Evolutionary conservation across 192 early-diverging fungal genomes (phyloP).

Genomic region (Coemansia sp.): DNA sequence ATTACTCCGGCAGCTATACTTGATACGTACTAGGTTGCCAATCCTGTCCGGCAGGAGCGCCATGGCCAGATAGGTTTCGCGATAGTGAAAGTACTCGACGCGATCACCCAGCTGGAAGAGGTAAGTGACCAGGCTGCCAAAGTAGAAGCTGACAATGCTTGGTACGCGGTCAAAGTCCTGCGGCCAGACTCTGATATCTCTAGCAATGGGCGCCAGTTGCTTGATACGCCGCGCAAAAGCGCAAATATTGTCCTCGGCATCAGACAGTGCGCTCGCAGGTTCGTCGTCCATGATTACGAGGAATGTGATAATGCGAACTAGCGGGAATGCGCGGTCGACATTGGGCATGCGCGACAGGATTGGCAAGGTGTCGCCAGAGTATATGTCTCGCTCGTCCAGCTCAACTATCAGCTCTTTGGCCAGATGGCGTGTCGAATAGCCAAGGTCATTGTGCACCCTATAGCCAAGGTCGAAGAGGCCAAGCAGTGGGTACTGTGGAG

Average conservation of each 20-base stretch:
- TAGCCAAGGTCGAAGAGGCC: background rate
- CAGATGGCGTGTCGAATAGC: background rate
- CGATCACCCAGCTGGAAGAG: background rate
- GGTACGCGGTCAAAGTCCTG: background rate
- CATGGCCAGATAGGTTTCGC: background rate
- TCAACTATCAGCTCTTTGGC: background rate
- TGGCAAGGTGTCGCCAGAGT: background rate
- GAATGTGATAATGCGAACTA: background rate
- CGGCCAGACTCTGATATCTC: background rate
- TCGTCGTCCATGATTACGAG: background rate
- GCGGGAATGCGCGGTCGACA: background rate
- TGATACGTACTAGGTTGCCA: background rate
- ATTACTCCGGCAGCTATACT: background rate
- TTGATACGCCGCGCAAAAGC: background rate
- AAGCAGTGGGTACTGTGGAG: background rate
- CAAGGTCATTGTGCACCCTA: background rate
- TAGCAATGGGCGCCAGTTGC: background rate
- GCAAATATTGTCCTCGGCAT: background rate
- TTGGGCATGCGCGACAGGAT: background rate
- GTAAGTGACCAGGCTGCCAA: background rate
- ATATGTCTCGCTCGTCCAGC: background rate
- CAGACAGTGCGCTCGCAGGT: background rate
- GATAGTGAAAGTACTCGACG: background rate
- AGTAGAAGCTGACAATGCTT: background rate
- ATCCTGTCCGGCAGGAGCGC: background rate